These are phyloP conservation scores for Straminergon stramineum DNA, from an alignment of 225 moss, liverwort and hornwort species.

Conservation along the genomic window DNA sequence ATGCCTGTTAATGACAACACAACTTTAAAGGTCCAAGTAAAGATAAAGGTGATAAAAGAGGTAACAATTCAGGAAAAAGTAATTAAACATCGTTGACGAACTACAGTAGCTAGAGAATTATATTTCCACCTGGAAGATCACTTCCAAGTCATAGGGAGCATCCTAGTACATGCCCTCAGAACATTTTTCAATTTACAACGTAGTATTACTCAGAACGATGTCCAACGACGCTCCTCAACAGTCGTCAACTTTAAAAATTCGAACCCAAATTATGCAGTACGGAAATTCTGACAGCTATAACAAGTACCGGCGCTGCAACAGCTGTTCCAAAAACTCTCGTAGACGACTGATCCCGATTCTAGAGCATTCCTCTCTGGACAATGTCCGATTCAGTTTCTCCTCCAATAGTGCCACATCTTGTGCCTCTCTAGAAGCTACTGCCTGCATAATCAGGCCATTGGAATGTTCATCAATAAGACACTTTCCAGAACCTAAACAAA, in stretches of 20 bases:
- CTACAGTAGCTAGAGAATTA: neutral
- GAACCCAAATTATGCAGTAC: neutral
- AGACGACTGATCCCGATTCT: slow-evolving; percentile 80
- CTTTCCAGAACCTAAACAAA: neutral
- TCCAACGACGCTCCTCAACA: neutral
- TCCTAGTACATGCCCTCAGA: neutral
- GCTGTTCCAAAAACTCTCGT: slow-evolving; percentile 82
- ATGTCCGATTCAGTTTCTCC: slow-evolving; percentile 68
- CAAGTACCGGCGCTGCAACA: slow-evolving; percentile 67
- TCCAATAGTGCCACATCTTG: slow-evolving; percentile 75
- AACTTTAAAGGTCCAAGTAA: neutral
- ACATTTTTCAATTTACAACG: neutral
- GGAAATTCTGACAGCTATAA: neutral
- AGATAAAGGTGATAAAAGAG: neutral
- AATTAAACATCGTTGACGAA: neutral
- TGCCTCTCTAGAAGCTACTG: slow-evolving; percentile 73
- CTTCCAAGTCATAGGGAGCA: neutral
- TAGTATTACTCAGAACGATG: neutral
- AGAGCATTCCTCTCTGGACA: slow-evolving; percentile 55
- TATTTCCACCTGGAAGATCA: neutral
- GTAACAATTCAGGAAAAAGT: neutral
- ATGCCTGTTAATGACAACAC: neutral
- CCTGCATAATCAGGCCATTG: slow-evolving; percentile 22
- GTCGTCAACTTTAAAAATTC: neutral
- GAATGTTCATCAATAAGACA: neutral